Conservation (phyloP, 2,329 filamentous ascomycete genomes). For the Arthrobotrys sinensis region DNA sequence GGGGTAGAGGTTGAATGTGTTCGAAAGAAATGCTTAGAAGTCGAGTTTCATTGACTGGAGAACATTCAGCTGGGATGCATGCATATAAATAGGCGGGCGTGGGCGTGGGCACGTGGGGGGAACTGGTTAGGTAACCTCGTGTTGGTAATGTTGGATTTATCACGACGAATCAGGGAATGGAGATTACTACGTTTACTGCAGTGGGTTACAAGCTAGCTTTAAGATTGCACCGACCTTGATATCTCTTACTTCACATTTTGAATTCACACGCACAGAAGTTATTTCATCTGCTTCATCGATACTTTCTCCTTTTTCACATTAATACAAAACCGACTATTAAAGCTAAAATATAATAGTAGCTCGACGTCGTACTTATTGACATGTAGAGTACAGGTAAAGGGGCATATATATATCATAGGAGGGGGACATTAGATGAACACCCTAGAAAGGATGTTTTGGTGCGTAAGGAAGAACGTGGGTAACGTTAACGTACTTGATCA, state of each 20-base stretch:
- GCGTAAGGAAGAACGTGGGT: constrained; percentile 18
- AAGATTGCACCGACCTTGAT: neutral
- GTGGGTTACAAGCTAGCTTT: neutral
- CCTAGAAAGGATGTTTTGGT: neutral
- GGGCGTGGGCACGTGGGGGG: constrained; percentile 1
- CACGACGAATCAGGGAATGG: constrained; percentile 11
- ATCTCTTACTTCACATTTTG: neutral
- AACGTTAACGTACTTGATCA: constrained; percentile 26
- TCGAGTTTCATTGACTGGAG: neutral
- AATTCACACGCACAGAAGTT: too few species aligned
- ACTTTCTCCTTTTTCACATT: neutral
- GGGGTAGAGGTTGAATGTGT: too few species aligned
- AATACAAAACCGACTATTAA: neutral
- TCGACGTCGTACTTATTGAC: constrained; percentile 9
- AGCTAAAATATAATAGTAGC: constrained; percentile 2
- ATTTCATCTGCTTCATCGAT: neutral
- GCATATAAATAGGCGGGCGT: neutral
- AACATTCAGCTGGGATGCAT: neutral
- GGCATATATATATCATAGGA: neutral
- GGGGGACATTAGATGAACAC: constrained; percentile 17
- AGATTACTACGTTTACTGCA: constrained; percentile 6
- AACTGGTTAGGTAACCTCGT: neutral
- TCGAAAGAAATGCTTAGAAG: too few species aligned
- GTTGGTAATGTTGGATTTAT: constrained; percentile 25
- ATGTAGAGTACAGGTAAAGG: constrained; percentile 9